phyloP scores from a whole-genome alignment of 768 basidiomycete species.

The Tylopilus sp. region DNA sequence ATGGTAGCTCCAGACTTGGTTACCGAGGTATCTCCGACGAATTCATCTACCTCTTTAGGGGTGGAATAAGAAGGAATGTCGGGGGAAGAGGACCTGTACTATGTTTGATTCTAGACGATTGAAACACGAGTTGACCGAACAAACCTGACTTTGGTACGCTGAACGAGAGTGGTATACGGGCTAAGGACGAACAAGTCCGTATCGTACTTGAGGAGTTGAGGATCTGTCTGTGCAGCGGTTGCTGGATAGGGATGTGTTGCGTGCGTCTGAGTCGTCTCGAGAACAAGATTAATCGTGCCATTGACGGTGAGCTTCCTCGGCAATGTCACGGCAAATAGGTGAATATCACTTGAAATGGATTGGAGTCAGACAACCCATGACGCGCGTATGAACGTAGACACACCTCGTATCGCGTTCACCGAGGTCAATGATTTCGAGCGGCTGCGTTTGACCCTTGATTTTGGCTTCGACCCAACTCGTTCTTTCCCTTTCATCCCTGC shows the following conservation, averaged over 20 bases:
- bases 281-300: conserved; percentile 67
- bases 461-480: conserved; percentile 80
- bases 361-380: conserved; percentile 12
- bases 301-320: conserved; percentile 57
- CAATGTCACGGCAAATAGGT: conserved; percentile 60
- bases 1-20: conserved; percentile 77
- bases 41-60: conserved; percentile 56
- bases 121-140: conserved; percentile 22
- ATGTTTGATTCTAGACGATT: conserved; percentile 1
- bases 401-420: conserved; percentile 51
- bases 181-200: conserved; percentile 79
- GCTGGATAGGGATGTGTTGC: conserved; percentile 74
- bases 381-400: conserved; percentile 25
- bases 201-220: conserved; percentile 75
- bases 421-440: conserved; percentile 51
- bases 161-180: conserved; percentile 76
- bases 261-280: conserved; percentile 79
- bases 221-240: conserved; percentile 67
- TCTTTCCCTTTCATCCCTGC: conserved; percentile 55
- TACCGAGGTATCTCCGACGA: conserved; percentile 56
- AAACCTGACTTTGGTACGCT: conserved; percentile 85
- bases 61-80: conserved; percentile 69
- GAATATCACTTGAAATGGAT: conserved; percentile 38
- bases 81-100: conserved; percentile 62
- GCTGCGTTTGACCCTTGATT: conserved; percentile 63